Evolutionary conservation across 441 rosid genomes (phyloP).

Genomic region (Viola pubescens): DNA sequence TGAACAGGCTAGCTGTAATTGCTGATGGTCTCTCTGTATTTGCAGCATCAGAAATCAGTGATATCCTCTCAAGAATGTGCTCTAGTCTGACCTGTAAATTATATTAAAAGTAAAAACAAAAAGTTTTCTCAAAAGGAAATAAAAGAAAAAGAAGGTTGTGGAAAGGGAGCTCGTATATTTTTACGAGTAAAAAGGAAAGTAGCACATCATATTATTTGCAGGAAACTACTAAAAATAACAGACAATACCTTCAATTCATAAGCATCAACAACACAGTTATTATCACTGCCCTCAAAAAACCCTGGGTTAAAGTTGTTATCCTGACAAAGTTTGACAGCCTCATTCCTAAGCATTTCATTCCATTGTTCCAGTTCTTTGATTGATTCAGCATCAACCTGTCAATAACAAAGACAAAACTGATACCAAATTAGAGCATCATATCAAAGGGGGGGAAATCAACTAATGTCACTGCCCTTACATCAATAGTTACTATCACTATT

Average conservation of each 20-base stretch:
- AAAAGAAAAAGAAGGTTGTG: background rate
- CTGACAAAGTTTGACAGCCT: slow-evolving; percentile 81
- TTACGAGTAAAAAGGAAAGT: background rate
- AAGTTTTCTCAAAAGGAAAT: background rate
- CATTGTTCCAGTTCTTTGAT: slow-evolving; percentile 94
- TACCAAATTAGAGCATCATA: background rate
- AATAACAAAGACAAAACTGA: slow-evolving; percentile 11
- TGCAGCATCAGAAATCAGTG: slow-evolving; percentile 88
- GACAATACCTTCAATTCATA: slow-evolving; percentile 89
- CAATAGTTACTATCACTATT: too few relatives aligned
- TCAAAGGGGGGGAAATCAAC: too few relatives aligned
- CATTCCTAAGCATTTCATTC: slow-evolving; percentile 84
- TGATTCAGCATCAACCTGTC: slow-evolving; percentile 81
- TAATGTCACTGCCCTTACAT: background rate
- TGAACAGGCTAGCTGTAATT: slow-evolving; percentile 60
- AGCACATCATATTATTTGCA: background rate
- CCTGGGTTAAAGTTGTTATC: slow-evolving; percentile 92
- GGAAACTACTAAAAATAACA: too few relatives aligned
- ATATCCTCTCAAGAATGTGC: slow-evolving; percentile 95
- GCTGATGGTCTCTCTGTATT: slow-evolving; percentile 93
- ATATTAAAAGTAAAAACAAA: background rate
- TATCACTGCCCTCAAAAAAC: slow-evolving; percentile 91
- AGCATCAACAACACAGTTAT: slow-evolving; percentile 72
- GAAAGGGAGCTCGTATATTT: too few relatives aligned
- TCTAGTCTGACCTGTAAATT: slow-evolving; percentile 82